Conservation (phyloP, 129 eudicot species). For the Flaveria robusta region DNA sequence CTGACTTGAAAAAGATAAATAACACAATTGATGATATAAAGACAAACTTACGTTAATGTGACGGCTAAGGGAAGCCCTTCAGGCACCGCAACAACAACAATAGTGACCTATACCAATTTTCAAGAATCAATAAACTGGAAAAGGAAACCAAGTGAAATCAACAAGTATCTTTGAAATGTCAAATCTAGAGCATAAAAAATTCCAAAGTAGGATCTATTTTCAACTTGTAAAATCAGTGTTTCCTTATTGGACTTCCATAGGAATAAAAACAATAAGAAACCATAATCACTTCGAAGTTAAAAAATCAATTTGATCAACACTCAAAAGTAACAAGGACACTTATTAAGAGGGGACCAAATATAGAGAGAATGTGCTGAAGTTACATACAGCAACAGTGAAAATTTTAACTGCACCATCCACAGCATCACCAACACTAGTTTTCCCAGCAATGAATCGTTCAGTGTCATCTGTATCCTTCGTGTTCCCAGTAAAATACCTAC, state of each 20-base stretch:
- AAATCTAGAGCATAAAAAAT: slow-evolving; percentile 15
- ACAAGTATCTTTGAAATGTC: slow-evolving; percentile 1
- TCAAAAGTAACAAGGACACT: slow-evolving; percentile 4
- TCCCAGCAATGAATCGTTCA: slow-evolving; percentile 56
- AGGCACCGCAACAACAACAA: slow-evolving; percentile 98
- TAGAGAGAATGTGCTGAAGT: neutral
- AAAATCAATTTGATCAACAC: slow-evolving; percentile 5
- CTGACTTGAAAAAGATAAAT: slow-evolving; percentile 6
- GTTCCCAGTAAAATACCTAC: slow-evolving; percentile 85
- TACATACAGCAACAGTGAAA: slow-evolving; percentile 88
- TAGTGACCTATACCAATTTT: slow-evolving; percentile 62
- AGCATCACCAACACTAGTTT: slow-evolving; percentile 62
- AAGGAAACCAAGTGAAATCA: slow-evolving; percentile 7
- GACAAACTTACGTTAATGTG: slow-evolving; percentile 78
- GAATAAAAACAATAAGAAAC: neutral
- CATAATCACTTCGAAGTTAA: neutral
- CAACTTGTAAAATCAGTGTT: slow-evolving; percentile 5
- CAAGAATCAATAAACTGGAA: slow-evolving; percentile 25
- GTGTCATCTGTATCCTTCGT: slow-evolving; percentile 41
- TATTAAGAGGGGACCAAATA: slow-evolving; percentile 1
- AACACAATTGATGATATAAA: slow-evolving; percentile 4
- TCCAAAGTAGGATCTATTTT: neutral
- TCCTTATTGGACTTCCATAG: neutral
- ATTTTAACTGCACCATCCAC: slow-evolving; percentile 80
- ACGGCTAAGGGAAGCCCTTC: slow-evolving; percentile 99